A percentile compares a stretch with the other conserved stretches of the same genome.
Conservation (phyloP, 2,329 filamentous ascomycete genomes). For the Verticillium zaregamsianum region DNA sequence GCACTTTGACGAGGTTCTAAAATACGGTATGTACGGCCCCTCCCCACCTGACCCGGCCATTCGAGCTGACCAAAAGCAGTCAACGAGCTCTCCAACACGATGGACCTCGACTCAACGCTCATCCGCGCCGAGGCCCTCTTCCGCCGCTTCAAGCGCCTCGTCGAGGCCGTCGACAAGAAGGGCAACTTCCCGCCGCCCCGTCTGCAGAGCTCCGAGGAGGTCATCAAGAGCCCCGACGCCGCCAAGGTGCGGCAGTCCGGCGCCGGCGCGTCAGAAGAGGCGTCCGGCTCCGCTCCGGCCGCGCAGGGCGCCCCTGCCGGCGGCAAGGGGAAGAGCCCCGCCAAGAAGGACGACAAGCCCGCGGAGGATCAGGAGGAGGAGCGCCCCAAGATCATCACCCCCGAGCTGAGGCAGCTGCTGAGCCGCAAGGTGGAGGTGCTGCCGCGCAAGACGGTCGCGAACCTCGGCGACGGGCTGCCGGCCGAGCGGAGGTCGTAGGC, state of each 20-base stretch:
- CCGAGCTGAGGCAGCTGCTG: constrained; percentile 50
- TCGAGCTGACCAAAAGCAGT: constrained; percentile 47
- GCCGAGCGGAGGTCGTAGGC: background rate
- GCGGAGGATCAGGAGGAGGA: constrained; percentile 23
- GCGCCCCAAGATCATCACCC: constrained; percentile 46
- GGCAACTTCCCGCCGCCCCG: constrained; percentile 68
- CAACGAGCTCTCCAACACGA: constrained; percentile 90
- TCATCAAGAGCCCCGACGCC: constrained; percentile 13
- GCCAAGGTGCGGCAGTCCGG: constrained; percentile 6
- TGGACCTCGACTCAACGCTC: constrained; percentile 83
- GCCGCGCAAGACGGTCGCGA: constrained; percentile 29
- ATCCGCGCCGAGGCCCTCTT: constrained; percentile 87
- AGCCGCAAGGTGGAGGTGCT: constrained; percentile 44
- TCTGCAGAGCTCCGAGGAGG: constrained; percentile 1
- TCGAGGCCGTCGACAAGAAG: constrained; percentile 91
- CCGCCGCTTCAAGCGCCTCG: constrained; percentile 78
- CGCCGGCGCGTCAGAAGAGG: background rate
- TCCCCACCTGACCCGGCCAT: background rate
- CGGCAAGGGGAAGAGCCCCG: constrained; percentile 21
- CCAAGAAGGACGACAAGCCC: constrained; percentile 28
- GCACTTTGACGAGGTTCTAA: constrained; percentile 95
- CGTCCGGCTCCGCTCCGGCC: background rate
- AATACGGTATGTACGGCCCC: constrained; percentile 68
- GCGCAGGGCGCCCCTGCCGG: constrained; percentile 2
- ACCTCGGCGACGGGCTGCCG: background rate